A percentile compares a stretch with the other conserved stretches of the same genome.
phyloP scores from a whole-genome alignment of 2,329 filamentous ascomycete species.

The Fusarium sp. region DNA sequence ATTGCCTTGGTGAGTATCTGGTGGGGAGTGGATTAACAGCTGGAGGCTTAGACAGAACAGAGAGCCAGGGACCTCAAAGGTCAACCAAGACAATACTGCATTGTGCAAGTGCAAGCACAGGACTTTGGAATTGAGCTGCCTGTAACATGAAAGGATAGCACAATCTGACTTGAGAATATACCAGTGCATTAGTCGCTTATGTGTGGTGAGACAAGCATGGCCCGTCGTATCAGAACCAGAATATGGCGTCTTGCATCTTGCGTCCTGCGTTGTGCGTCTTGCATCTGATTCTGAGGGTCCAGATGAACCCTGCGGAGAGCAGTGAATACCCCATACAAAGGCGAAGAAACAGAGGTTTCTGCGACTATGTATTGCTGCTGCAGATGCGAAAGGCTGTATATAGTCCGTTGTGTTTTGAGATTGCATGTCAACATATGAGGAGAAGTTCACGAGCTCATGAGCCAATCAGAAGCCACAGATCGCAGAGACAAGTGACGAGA shows the following conservation, averaged over 20 bases:
- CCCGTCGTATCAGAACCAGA: slow-evolving; percentile 31
- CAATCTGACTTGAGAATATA: slow-evolving; percentile 27
- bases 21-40: slow-evolving; percentile 43
- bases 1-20: slow-evolving; percentile 36
- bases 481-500: slow-evolving; percentile 32
- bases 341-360: slow-evolving; percentile 20
- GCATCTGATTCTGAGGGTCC: slow-evolving; percentile 23
- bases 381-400: slow-evolving; percentile 41
- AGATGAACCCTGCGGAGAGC: slow-evolving; percentile 42
- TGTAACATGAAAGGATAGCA: slow-evolving; percentile 20
- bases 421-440: slow-evolving; percentile 44
- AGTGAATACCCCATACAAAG: slow-evolving; percentile 12
- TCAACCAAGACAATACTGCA: slow-evolving; percentile 10
- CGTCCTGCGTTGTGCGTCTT: slow-evolving; percentile 21
- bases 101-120: not conserved
- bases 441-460: slow-evolving; percentile 44
- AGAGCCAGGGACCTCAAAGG: slow-evolving; percentile 26
- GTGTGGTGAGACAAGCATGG: slow-evolving; percentile 20
- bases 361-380: slow-evolving; percentile 8
- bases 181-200: slow-evolving; percentile 34
- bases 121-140: slow-evolving; percentile 26
- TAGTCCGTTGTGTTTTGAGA: slow-evolving; percentile 32
- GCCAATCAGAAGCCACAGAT: slow-evolving; percentile 46
- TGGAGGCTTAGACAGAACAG: slow-evolving; percentile 27
- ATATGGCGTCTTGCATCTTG: slow-evolving; percentile 32